Percentiles rank a stretch among this genome's conserved stretches.
Evolutionary conservation across 371 early-diverging fungal genomes (phyloP).

Genomic region (Blyttiomyces sp.): DNA sequence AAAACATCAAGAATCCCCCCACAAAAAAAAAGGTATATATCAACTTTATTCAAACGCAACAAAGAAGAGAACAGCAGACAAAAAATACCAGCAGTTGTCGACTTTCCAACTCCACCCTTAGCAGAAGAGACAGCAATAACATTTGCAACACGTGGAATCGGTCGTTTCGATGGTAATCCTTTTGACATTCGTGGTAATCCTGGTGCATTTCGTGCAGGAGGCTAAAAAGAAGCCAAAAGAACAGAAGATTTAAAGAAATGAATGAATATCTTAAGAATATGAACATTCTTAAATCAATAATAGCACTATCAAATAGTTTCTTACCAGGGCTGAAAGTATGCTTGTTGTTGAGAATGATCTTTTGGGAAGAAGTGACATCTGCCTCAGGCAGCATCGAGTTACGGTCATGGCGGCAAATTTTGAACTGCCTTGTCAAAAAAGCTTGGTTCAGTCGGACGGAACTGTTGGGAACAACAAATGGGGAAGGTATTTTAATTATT

Average conservation of each 20-base stretch:
- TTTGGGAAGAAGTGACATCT: too few species aligned
- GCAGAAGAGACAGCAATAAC: conserved; percentile 83
- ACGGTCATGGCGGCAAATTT: too few species aligned
- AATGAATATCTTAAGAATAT: too few species aligned
- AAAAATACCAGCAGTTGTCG: conserved; percentile 71
- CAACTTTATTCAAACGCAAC: background rate
- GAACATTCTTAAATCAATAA: too few species aligned
- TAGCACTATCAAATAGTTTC: too few species aligned
- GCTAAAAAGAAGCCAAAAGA: background rate
- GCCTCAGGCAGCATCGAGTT: too few species aligned
- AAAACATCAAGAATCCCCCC: background rate
- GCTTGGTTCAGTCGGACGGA: too few species aligned
- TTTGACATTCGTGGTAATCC: conserved; percentile 21
- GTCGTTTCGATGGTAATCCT: conserved; percentile 62
- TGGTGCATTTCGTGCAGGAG: background rate
- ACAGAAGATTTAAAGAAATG: background rate
- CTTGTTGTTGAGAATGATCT: background rate
- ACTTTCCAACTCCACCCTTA: conserved; percentile 90
- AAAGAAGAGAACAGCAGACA: conserved; percentile 8
- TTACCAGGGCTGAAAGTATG: too few species aligned
- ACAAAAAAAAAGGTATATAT: background rate
- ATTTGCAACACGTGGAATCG: conserved; percentile 65
- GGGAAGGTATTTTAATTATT: too few species aligned
- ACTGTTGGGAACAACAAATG: too few species aligned
- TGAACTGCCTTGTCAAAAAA: too few species aligned